Percentiles rank a stretch among this genome's conserved stretches.
These are phyloP conservation scores for Rutidosis leptorrhynchoides DNA, from an alignment of 129 eudicot genomes.

Conservation along the genomic window DNA sequence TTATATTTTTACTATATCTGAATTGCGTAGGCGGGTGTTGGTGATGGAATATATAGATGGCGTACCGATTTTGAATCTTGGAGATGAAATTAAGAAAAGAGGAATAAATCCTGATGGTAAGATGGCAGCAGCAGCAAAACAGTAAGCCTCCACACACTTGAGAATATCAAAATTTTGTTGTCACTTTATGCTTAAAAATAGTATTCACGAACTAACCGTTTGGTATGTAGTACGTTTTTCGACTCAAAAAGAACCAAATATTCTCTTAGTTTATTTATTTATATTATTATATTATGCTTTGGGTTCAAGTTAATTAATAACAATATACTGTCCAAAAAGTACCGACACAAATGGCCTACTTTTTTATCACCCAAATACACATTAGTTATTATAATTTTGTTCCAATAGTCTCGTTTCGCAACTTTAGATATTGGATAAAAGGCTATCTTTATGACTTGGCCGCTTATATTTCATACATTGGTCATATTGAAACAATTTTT, in stretches of 20 bases:
- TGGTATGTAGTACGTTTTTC: neutral
- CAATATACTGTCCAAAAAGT: neutral
- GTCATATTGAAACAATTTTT: neutral
- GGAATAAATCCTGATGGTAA: conserved; percentile 80
- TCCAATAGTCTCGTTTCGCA: neutral
- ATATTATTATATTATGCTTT: neutral
- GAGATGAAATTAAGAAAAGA: conserved; percentile 86
- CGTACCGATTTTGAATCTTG: conserved; percentile 84
- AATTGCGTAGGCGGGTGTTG: conserved; percentile 66
- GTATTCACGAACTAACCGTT: neutral
- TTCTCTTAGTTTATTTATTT: too few species aligned
- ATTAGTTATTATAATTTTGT: too few species aligned
- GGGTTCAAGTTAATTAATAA: neutral
- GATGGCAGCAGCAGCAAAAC: conserved; percentile 90
- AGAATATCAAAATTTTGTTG: conserved; percentile 37
- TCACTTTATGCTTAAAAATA: conserved; percentile 17
- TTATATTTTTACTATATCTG: neutral
- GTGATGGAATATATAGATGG: conserved; percentile 96
- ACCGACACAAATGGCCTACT: neutral
- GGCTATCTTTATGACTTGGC: neutral
- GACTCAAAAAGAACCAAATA: neutral
- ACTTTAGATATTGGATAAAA: neutral
- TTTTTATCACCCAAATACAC: neutral
- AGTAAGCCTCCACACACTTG: conserved; percentile 67
- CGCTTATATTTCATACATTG: neutral